Percentiles rank a stretch among this genome's conserved stretches.
Evolutionary conservation across 805 yeast genomes (phyloP).

Genomic region (Saccharomyces paradoxus): DNA sequence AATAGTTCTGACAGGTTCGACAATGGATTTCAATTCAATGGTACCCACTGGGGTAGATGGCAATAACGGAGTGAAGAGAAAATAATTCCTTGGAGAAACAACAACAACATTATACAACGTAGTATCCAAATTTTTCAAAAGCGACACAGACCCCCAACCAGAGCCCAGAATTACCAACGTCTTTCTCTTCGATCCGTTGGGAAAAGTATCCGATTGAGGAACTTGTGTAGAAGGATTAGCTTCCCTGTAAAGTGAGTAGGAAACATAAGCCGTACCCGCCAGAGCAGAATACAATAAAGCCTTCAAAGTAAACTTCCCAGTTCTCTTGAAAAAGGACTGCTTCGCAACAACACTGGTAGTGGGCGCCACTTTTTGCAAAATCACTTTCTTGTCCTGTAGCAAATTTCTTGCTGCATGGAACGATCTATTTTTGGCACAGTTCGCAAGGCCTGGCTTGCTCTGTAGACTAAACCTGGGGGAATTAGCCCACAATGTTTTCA

Average conservation of each 20-base stretch:
- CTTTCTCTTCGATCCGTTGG: conserved; percentile 38
- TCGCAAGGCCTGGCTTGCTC: neutral
- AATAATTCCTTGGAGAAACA: conserved; percentile 91
- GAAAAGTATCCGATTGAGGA: conserved; percentile 50
- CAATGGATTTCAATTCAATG: conserved; percentile 79
- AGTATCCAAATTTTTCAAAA: conserved; percentile 78
- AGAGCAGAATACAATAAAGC: conserved; percentile 36
- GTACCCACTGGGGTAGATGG: conserved; percentile 96
- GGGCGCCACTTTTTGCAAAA: neutral
- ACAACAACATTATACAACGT: conserved; percentile 80
- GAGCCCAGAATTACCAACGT: conserved; percentile 67
- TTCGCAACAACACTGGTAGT: neutral
- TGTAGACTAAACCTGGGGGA: neutral
- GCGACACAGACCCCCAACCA: conserved; percentile 91
- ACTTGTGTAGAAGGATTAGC: conserved; percentile 51
- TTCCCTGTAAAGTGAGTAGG: conserved; percentile 58
- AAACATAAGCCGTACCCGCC: conserved; percentile 48
- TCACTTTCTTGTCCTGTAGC: neutral
- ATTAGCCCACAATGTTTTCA: neutral
- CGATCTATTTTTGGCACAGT: neutral
- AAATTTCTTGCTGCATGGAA: neutral
- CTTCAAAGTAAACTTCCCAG: conserved; percentile 29
- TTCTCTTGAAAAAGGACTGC: conserved; percentile 9
- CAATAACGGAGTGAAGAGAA: conserved; percentile 88
- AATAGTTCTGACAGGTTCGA: conserved; percentile 85